phyloP scores from a whole-genome alignment of 83 land plant species.

The Isoetes engelmannii region DNA sequence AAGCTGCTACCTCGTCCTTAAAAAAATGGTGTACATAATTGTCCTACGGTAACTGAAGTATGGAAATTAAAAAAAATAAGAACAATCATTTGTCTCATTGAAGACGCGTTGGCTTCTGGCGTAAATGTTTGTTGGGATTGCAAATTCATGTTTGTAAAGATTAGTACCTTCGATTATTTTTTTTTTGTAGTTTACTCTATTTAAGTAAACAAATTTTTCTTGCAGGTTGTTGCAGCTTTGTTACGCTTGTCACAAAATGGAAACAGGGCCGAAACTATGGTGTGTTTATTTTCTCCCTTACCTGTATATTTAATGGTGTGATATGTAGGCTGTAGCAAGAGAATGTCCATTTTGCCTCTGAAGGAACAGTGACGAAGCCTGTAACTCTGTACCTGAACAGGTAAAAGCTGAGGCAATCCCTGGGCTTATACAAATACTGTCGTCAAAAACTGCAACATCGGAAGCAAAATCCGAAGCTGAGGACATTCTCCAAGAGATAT shows the following conservation, averaged over 20 bases:
- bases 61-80: background rate
- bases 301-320: background rate
- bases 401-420: conserved; percentile 43
- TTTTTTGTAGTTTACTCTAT: background rate
- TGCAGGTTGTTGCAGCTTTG: conserved; percentile 55
- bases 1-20: too few species aligned
- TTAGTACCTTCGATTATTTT: background rate
- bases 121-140: background rate
- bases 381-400: conserved; percentile 28
- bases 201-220: background rate
- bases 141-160: background rate
- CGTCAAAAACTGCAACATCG: conserved; percentile 25
- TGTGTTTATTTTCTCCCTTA: conserved; percentile 10
- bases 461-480: conserved; percentile 35
- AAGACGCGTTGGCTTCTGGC: background rate
- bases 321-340: background rate
- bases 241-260: conserved; percentile 53
- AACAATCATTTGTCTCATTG: background rate
- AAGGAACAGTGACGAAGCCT: background rate
- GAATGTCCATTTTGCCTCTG: background rate
- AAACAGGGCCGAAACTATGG: conserved; percentile 55
- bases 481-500: conserved; percentile 32
- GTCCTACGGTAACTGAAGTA: background rate
- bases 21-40: too few species aligned
- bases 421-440: conserved; percentile 38